Evolutionary conservation across 495 filamentous ascomycete species (phyloP), one percentile per base, ranked within the genome.

Genomic region (Xylaria cubensis): DNA sequence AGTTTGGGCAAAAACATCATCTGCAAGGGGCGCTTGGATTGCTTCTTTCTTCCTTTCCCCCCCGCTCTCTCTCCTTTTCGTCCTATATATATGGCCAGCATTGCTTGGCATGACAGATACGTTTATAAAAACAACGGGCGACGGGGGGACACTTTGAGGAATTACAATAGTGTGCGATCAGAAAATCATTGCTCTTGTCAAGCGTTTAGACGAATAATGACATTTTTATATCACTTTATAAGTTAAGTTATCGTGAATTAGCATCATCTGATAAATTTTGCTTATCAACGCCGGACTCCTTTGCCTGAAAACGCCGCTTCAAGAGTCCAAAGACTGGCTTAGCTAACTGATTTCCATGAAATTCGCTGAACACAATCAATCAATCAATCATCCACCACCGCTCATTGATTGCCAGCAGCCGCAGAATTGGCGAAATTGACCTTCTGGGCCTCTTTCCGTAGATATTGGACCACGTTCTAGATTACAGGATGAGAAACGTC

Each of bases 401-500:
- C 32, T 79, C 69, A 79, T 73, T 72, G 74, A 39, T 73, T 64
- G n/a, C 63, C 34, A 19, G 32, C 21, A 3, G 70, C 70, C 1
- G 70, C 70, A 51, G 81, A 75, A n/a, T 79, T 74, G 21, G 77
- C 73, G 19, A 80, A 74, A 32, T 83, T 77, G 51, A 74, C 77
- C 70, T 83, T 83, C 67, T 85, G 84, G 10, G 83, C 85, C 75
- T 93, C 91, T 76, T 87, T 90, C 39, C 90, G 84, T 61, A 94
- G 82, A 75, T 93, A 91, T 75, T 91, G 90, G 29, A 95, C 90
- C 19, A 93, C 91, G 70, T 86, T 86, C 92, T 95, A 13, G 53
- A 39, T 74, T 46, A 26, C 15, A 50, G n/a, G 67, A 42, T 53
- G 59, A 32, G 26, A 51, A 24, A 8, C 26, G 69, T 69, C 44